These are phyloP conservation scores for Ascosphaera apis DNA, from an alignment of 2,329 filamentous ascomycete genomes.

Conservation along the genomic window DNA sequence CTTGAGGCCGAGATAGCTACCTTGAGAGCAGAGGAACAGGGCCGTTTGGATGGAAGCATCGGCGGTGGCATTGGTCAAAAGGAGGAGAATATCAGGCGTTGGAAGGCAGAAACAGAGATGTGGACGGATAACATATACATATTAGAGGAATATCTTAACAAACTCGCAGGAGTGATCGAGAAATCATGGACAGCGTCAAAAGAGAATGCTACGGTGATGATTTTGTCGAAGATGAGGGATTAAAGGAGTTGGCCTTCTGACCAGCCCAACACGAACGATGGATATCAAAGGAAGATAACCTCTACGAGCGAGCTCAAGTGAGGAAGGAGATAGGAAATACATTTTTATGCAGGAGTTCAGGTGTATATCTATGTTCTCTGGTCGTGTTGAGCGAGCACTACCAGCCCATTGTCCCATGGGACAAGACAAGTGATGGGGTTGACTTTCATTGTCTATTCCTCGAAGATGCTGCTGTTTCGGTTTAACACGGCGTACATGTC, in stretches of 20 bases:
- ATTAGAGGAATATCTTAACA: slow-evolving; percentile 18
- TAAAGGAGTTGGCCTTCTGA: slow-evolving; percentile 18
- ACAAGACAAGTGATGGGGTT: no score
- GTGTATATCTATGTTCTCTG: no score
- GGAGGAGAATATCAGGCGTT: slow-evolving; percentile 13
- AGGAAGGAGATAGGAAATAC: no score
- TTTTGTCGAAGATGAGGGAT: slow-evolving; percentile 29
- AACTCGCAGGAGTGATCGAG: slow-evolving; percentile 21
- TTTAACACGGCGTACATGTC: no score
- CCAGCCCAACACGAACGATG: background rate
- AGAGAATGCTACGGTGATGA: slow-evolving; percentile 29
- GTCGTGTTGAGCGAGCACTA: no score
- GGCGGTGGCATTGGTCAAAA: slow-evolving; percentile 14
- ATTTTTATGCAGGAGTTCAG: no score
- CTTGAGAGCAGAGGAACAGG: slow-evolving; percentile 16
- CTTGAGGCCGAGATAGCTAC: slow-evolving; percentile 12
- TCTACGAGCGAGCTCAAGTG: no score
- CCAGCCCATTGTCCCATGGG: no score
- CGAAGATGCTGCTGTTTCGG: no score
- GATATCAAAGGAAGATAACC: no score
- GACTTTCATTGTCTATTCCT: no score
- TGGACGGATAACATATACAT: slow-evolving; percentile 25
- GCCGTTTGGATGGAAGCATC: slow-evolving; percentile 10
- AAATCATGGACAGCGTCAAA: slow-evolving; percentile 20
- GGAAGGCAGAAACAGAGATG: slow-evolving; percentile 12